Evolutionary conservation across 805 yeast species (phyloP), one percentile per base, ranked within the genome.

Genomic region (Cyberlindnera euphorbiae): DNA sequence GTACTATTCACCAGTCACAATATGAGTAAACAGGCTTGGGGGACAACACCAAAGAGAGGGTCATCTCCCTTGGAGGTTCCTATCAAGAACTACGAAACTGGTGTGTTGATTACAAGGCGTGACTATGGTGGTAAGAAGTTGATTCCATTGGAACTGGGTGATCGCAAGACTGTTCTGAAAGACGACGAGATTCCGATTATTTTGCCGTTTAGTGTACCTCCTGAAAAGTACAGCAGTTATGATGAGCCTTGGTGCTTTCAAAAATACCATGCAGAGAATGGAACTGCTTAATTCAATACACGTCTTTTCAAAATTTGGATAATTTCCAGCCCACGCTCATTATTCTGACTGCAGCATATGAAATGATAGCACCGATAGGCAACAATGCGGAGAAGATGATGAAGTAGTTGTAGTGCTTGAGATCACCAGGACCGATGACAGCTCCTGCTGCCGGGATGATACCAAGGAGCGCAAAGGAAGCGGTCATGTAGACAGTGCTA

Each of bases 1-100:
- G 69, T 79, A 14, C 55, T 82, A 6, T 64, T 82, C 52, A 82
- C 93, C 0, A 79, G 88, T 32, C 82, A 86, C 22, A 86, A 86
- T 51, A 50, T 84, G 27, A 79, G 89, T 22, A 74, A 74, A 36
- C 82, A 76, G 41, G 95, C 95, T 1, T 86, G 95, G 95, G 95
- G 95, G 0, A 59, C 53, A 5, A 63, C 12, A 47, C 53, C 26
- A 36, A 57, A 17, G 32, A 28, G 25, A 17, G 24, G 22, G 4
- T 12, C 31, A 3, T 13, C 17, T 14, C 10, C 28, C 7, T 13
- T 15, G 11, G 49, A 55, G 9, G 36, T 59, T 49, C 40, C 48
- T 45, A 46, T 63, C 59, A 37, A 56, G 43, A 53, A 75, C 66
- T 78, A 63, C 54, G 85, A 79, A 50, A 67, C 69, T 2, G 84